These are phyloP conservation scores for Starmerella sp. DNA, from an alignment of 805 yeast species.

Conservation along the genomic window DNA sequence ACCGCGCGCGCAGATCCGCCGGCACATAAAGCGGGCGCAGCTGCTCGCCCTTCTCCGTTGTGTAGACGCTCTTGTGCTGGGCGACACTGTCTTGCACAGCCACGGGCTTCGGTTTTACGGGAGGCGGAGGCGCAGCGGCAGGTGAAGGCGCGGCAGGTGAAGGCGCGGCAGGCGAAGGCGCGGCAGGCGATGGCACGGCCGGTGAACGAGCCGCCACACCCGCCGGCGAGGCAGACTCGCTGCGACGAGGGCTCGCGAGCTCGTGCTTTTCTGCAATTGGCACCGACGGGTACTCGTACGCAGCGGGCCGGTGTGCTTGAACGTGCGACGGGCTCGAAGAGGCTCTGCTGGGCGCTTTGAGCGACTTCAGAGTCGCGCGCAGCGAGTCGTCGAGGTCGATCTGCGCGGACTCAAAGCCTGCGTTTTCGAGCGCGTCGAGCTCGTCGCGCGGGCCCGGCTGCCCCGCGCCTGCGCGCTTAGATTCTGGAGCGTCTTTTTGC, in stretches of 20 bases:
- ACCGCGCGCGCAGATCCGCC: constrained; percentile 32
- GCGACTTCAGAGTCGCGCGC: neutral
- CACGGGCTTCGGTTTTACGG: neutral
- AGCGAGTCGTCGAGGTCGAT: neutral
- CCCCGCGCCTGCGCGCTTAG: neutral
- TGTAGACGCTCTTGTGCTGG: neutral
- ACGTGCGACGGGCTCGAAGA: neutral
- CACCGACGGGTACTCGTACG: neutral
- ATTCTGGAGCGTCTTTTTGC: neutral
- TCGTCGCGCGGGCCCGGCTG: neutral
- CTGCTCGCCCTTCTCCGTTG: constrained; percentile 7
- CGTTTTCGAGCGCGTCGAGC: neutral
- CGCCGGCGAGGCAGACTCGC: too few species aligned
- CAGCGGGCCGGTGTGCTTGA: neutral
- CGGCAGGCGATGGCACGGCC: too few species aligned
- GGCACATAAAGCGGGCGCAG: constrained; percentile 46
- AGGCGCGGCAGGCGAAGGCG: too few species aligned
- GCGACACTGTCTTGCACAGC: neutral
- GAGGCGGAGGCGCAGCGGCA: neutral
- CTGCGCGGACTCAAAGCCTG: neutral
- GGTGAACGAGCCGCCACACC: too few species aligned
- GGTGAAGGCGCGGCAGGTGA: neutral
- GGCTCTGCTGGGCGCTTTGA: neutral
- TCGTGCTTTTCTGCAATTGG: neutral
- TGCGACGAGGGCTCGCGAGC: too few species aligned